A percentile compares a stretch with the other conserved stretches of the same genome.
Conservation (phyloP, 2,329 filamentous ascomycete genomes). For the Sphaerostilbella broomeana region DNA sequence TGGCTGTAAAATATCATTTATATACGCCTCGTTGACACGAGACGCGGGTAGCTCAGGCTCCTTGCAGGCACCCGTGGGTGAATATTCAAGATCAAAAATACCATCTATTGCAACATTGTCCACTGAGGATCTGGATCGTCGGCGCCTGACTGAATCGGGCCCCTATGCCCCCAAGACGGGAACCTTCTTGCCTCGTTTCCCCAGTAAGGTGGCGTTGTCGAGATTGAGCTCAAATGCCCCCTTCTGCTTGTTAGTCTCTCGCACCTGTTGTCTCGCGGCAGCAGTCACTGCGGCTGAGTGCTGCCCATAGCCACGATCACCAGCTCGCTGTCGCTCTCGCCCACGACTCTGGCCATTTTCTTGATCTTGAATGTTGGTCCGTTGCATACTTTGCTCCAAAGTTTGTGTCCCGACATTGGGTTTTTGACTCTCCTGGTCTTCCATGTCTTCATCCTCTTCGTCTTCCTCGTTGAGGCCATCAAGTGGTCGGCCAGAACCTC, state of each 20-base stretch:
- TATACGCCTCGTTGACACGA: constrained; percentile 3
- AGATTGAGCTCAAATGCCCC: constrained; percentile 88
- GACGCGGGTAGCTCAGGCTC: neutral
- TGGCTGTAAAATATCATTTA: constrained; percentile 6
- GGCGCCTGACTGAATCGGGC: constrained; percentile 4
- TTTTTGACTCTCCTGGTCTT: constrained; percentile 54
- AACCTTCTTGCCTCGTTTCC: constrained; percentile 56
- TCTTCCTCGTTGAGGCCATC: constrained; percentile 64
- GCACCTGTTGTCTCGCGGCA: constrained; percentile 74
- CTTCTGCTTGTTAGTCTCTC: constrained; percentile 59
- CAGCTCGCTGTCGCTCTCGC: constrained; percentile 28
- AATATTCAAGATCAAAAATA: constrained; percentile 9
- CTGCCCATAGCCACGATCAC: constrained; percentile 72
- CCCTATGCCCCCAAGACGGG: constrained; percentile 36
- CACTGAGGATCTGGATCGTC: constrained; percentile 1
- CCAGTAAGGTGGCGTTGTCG: constrained; percentile 83
- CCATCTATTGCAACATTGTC: constrained; percentile 15
- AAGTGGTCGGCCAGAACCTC: constrained; percentile 49
- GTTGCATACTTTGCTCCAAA: constrained; percentile 81
- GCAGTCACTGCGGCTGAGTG: constrained; percentile 79
- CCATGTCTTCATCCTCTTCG: constrained; percentile 54
- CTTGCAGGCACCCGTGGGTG: constrained; percentile 1
- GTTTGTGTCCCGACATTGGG: constrained; percentile 51
- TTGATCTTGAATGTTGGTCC: constrained; percentile 63
- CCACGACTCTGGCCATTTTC: constrained; percentile 25